These are phyloP conservation scores for Madurella mycetomatis DNA, from an alignment of 2,329 filamentous ascomycete species.

Conservation along the genomic window DNA sequence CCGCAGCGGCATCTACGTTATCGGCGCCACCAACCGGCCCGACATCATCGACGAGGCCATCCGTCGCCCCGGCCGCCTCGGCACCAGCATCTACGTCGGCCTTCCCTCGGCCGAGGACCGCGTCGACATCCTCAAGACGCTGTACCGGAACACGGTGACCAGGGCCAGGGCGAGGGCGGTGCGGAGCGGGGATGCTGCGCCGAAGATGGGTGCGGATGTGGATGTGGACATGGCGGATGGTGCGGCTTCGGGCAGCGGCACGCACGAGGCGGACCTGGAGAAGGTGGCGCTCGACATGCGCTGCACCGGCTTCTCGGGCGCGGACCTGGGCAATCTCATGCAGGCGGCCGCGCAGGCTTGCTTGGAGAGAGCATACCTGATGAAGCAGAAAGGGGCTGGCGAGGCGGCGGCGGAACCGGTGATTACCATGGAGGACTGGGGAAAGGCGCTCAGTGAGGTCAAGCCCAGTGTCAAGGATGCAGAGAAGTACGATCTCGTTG, in stretches of 20 bases:
- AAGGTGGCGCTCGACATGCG: conserved; percentile 60
- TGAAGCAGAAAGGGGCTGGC: conserved; percentile 11
- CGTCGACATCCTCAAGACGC: conserved; percentile 76
- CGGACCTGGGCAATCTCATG: conserved; percentile 55
- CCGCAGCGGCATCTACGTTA: conserved; percentile 83
- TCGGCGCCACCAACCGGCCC: conserved; percentile 90
- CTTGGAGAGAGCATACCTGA: conserved; percentile 29
- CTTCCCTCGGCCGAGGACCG: conserved; percentile 71
- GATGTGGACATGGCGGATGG: conserved; percentile 20
- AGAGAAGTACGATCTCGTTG: conserved; percentile 32
- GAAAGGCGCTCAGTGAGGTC: conserved; percentile 45
- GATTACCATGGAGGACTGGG: conserved; percentile 46
- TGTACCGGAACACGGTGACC: conserved; percentile 50
- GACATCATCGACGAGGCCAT: conserved; percentile 97
- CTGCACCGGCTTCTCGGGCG: conserved; percentile 74
- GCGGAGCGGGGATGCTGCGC: conserved; percentile 3
- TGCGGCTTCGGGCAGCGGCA: conserved; percentile 38
- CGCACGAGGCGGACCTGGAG: conserved; percentile 47
- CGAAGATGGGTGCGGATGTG: background rate
- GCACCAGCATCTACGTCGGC: conserved; percentile 84
- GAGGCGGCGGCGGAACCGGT: conserved; percentile 28
- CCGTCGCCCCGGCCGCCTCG: conserved; percentile 83
- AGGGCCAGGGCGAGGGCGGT: conserved; percentile 36
- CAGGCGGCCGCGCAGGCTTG: conserved; percentile 37
- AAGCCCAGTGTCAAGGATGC: conserved; percentile 47